These are phyloP conservation scores for Penicillium oxalicum DNA, from an alignment of 2,329 filamentous ascomycete genomes.

Conservation along the genomic window DNA sequence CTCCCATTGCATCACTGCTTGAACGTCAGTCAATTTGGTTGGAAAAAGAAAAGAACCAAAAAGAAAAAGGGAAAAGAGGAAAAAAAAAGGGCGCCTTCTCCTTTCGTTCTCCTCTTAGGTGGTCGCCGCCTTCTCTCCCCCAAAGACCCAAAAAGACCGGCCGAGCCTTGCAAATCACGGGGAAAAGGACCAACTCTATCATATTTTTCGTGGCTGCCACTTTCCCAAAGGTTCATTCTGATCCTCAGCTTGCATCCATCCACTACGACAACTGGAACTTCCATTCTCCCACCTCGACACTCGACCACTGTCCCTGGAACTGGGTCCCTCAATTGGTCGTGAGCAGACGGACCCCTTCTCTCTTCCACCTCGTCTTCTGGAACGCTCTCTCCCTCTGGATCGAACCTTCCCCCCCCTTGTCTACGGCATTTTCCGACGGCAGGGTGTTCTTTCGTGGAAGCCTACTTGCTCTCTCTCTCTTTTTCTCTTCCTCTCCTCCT, in stretches of 20 bases:
- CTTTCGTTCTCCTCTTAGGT: background rate
- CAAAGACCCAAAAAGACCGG: background rate
- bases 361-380: background rate
- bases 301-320: too few species aligned
- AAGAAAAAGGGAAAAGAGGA: too few species aligned
- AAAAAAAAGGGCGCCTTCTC: too few species aligned
- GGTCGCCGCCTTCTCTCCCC: background rate
- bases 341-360: background rate
- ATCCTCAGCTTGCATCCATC: too few species aligned
- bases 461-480: constrained; percentile 2
- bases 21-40: too few species aligned
- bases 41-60: too few species aligned
- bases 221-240: background rate
- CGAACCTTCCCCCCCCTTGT: background rate
- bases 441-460: background rate
- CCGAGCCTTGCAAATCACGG: constrained; percentile 10
- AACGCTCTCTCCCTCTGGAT: background rate
- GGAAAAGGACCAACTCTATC: constrained; percentile 7
- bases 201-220: constrained; percentile 6
- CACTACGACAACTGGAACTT: too few species aligned
- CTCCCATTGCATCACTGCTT: too few species aligned
- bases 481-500: constrained; percentile 10
- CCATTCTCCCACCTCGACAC: too few species aligned
- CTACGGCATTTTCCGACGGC: too few species aligned
- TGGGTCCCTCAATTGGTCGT: too few species aligned